phyloP scores from a whole-genome alignment of 2,329 filamentous ascomycete genomes.

The Curvularia lunata region DNA sequence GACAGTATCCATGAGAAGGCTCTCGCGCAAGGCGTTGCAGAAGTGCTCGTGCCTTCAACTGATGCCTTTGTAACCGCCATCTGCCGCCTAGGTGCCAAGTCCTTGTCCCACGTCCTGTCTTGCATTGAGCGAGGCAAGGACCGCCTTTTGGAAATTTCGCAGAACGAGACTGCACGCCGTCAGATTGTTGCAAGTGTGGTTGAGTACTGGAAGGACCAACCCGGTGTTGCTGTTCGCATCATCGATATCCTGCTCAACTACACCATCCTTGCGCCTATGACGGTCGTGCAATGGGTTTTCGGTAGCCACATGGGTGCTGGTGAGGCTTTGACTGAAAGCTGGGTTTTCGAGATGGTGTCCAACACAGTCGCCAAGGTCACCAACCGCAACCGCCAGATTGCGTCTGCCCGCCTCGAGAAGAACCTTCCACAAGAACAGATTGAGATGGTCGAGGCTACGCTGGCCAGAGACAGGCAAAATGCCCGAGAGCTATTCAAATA shows the following conservation, averaged over 20 bases:
- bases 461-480: conserved; percentile 71
- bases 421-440: conserved; percentile 64
- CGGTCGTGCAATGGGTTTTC: conserved; percentile 90
- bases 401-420: conserved; percentile 65
- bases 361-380: conserved; percentile 92
- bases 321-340: conserved; percentile 71
- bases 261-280: conserved; percentile 84
- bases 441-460: conserved; percentile 67
- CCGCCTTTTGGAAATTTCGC: conserved; percentile 78
- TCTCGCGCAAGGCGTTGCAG: conserved; percentile 67
- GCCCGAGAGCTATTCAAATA: conserved; percentile 81
- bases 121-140: conserved; percentile 96
- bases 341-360: conserved; percentile 88
- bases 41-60: conserved; percentile 83
- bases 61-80: conserved; percentile 94
- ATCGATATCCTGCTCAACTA: conserved; percentile 98
- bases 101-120: conserved; percentile 91
- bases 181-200: conserved; percentile 93
- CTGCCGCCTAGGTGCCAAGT: conserved; percentile 92
- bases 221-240: conserved; percentile 88
- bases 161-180: conserved; percentile 73
- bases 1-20: conserved; percentile 82
- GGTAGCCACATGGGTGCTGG: conserved; percentile 69
- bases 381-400: conserved; percentile 80
- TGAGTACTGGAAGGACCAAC: conserved; percentile 90